Percentiles rank a stretch among this genome's conserved stretches.
Evolutionary conservation across 2,329 filamentous ascomycete genomes (phyloP).

Genomic region (Colletotrichum endophyticum): DNA sequence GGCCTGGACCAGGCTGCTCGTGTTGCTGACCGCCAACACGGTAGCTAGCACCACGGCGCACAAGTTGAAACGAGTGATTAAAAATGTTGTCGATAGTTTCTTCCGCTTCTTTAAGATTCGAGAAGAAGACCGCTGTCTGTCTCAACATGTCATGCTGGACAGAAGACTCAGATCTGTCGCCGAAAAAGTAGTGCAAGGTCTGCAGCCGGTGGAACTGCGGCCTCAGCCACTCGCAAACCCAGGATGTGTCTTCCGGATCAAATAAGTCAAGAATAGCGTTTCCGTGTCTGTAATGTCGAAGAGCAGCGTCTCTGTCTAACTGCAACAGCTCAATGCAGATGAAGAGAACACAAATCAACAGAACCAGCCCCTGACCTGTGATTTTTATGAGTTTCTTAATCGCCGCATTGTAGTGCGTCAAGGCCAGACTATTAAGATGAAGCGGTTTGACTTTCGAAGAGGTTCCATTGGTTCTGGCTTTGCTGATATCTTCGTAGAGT

Average conservation of each 20-base stretch:
- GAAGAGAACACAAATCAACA: constrained; percentile 55
- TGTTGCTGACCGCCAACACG: constrained; percentile 20
- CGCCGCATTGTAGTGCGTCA: constrained; percentile 34
- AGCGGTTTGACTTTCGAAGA: not conserved
- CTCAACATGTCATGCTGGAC: not conserved
- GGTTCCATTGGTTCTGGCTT: not conserved
- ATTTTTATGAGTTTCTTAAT: constrained; percentile 27
- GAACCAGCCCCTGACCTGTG: constrained; percentile 25
- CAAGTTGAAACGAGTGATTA: constrained; percentile 30
- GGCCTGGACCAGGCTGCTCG: constrained; percentile 8
- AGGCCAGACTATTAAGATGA: not conserved
- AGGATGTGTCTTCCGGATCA: not conserved
- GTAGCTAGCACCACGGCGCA: constrained; percentile 31
- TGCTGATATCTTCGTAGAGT: constrained; percentile 40
- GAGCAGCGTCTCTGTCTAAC: constrained; percentile 46
- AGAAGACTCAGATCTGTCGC: not conserved
- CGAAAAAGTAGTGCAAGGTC: not conserved
- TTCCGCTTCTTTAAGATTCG: constrained; percentile 30
- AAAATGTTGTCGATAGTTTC: constrained; percentile 32
- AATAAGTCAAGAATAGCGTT: not conserved
- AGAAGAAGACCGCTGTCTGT: not conserved
- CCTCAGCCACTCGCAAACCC: not conserved
- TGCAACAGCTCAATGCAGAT: constrained; percentile 59
- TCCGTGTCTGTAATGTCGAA: constrained; percentile 30
- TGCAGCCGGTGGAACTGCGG: not conserved